A percentile compares a stretch with the other conserved stretches of the same genome.
Conservation (phyloP, 2,329 filamentous ascomycete species). For the Colletotrichum sp. region DNA sequence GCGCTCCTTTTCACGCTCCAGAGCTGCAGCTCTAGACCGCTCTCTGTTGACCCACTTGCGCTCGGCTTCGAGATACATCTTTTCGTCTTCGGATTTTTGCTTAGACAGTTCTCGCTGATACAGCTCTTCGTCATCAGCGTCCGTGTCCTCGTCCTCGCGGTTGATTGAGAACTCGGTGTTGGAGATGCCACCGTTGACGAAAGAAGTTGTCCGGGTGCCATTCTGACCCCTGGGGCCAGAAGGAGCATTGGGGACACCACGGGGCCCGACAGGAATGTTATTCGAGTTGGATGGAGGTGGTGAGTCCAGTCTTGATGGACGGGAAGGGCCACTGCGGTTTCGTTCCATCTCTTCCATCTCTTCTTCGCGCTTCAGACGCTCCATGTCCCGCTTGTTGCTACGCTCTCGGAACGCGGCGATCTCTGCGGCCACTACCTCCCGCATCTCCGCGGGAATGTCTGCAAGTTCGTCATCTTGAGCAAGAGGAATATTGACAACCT, state of each 20-base stretch:
- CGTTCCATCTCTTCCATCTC: slow-evolving; percentile 88
- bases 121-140: slow-evolving; percentile 86
- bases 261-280: slow-evolving; percentile 77
- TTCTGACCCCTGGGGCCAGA: slow-evolving; percentile 71
- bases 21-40: slow-evolving; percentile 78
- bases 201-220: slow-evolving; percentile 67
- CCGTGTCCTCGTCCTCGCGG: slow-evolving; percentile 83
- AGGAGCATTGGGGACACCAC: slow-evolving; percentile 75
- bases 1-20: slow-evolving; percentile 83
- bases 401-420: slow-evolving; percentile 94
- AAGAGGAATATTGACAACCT: slow-evolving; percentile 89
- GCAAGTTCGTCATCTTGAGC: slow-evolving; percentile 90
- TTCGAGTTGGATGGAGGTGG: slow-evolving; percentile 71
- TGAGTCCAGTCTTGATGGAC: slow-evolving; percentile 73
- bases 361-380: slow-evolving; percentile 86
- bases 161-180: slow-evolving; percentile 63
- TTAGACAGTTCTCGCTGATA: slow-evolving; percentile 75
- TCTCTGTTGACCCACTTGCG: slow-evolving; percentile 92
- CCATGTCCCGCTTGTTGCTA: slow-evolving; percentile 86
- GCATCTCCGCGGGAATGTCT: slow-evolving; percentile 95
- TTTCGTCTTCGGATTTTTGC: slow-evolving; percentile 77
- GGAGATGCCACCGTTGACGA: slow-evolving; percentile 79
- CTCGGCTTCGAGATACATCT: slow-evolving; percentile 83
- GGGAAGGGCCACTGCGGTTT: slow-evolving; percentile 68
- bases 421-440: slow-evolving; percentile 91